These are phyloP conservation scores for Salix caprea DNA, from an alignment of 345 rosid genomes.

Conservation along the genomic window DNA sequence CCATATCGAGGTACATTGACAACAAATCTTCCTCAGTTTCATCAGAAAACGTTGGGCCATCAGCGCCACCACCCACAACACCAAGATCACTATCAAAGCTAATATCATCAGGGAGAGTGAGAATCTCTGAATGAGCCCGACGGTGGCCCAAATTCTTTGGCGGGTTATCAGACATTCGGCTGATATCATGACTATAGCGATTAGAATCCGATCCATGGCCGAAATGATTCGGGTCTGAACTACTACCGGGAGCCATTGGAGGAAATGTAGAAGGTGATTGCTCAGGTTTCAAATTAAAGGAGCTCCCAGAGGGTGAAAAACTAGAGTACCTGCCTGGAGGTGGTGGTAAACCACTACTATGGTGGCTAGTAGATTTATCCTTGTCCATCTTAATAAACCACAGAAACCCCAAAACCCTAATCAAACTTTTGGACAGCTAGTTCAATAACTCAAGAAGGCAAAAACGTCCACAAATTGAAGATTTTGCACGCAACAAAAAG, in stretches of 20 bases:
- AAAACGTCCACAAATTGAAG: neutral
- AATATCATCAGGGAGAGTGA: slow-evolving; percentile 85
- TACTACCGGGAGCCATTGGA: slow-evolving; percentile 36
- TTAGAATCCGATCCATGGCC: slow-evolving; percentile 51
- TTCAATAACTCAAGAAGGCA: neutral
- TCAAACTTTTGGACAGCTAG: neutral
- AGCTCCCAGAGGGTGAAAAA: slow-evolving; percentile 42
- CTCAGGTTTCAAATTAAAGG: slow-evolving; percentile 52
- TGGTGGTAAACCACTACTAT: slow-evolving; percentile 53
- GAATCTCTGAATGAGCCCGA: slow-evolving; percentile 90
- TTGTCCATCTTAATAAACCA: slow-evolving; percentile 52
- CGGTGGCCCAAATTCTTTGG: slow-evolving; percentile 85
- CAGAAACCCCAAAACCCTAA: slow-evolving; percentile 2
- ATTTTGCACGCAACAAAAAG: neutral
- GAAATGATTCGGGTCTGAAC: slow-evolving; percentile 35
- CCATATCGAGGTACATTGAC: slow-evolving; percentile 84
- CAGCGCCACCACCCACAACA: slow-evolving; percentile 55
- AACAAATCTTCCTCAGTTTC: slow-evolving; percentile 82
- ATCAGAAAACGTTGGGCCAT: slow-evolving; percentile 74
- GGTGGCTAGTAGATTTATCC: slow-evolving; percentile 51
- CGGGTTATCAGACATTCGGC: slow-evolving; percentile 84
- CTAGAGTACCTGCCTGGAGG: slow-evolving; percentile 50
- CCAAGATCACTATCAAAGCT: slow-evolving; percentile 88
- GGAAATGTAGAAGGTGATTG: slow-evolving; percentile 36
- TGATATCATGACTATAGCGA: slow-evolving; percentile 65